A percentile compares a stretch with the other conserved stretches of the same genome.
These are phyloP conservation scores for Rhodotorula sphaerocarpa DNA, from an alignment of 768 basidiomycete genomes.

Conservation along the genomic window DNA sequence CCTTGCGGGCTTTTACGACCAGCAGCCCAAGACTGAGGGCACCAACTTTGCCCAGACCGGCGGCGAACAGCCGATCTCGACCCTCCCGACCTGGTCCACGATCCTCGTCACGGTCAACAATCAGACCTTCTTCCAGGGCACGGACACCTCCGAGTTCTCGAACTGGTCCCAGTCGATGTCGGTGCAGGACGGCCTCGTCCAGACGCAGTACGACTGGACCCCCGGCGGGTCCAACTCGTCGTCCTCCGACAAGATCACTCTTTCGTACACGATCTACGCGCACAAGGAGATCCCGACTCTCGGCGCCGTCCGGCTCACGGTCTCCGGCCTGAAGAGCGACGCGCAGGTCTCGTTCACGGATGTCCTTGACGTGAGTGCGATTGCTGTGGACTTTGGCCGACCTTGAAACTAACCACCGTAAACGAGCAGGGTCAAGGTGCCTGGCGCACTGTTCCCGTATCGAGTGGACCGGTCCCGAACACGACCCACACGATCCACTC, in stretches of 20 bases:
- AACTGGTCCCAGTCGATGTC: slow-evolving; percentile 28
- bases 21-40: slow-evolving; percentile 16
- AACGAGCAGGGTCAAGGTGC: slow-evolving; percentile 32
- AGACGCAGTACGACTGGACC: slow-evolving; percentile 16
- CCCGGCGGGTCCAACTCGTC: not conserved
- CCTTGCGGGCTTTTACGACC: slow-evolving; percentile 34
- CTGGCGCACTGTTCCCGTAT: slow-evolving; percentile 24
- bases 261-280: slow-evolving; percentile 25
- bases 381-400: not conserved
- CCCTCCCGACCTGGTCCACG: slow-evolving; percentile 25
- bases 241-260: not conserved
- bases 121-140: slow-evolving; percentile 9
- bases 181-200: slow-evolving; percentile 31
- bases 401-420: not conserved
- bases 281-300: slow-evolving; percentile 23
- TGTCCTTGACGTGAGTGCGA: slow-evolving; percentile 24
- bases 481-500: slow-evolving; percentile 15
- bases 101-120: slow-evolving; percentile 32
- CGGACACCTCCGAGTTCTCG: slow-evolving; percentile 11
- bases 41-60: slow-evolving; percentile 28
- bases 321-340: slow-evolving; percentile 3
- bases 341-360: slow-evolving; percentile 21
- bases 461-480: slow-evolving; percentile 3
- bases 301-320: slow-evolving; percentile 17
- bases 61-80: slow-evolving; percentile 32